Evolutionary conservation across 768 basidiomycete species (phyloP).

Genomic region (Collybiopsis confluens): DNA sequence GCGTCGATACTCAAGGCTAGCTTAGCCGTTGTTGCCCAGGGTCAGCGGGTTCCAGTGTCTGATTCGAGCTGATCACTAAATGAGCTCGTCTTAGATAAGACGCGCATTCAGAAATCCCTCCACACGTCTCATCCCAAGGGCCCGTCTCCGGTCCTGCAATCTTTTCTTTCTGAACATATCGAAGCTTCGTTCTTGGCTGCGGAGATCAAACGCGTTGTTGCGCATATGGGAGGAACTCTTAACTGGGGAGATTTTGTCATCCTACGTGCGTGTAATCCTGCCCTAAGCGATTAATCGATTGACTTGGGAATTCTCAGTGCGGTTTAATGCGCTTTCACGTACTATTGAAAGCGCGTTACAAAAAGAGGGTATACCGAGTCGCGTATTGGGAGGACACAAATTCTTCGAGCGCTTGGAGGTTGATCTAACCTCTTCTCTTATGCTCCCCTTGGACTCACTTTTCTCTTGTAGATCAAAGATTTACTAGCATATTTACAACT

Average conservation of each 20-base stretch:
- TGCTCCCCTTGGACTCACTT: not conserved
- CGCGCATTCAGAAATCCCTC: constrained; percentile 70
- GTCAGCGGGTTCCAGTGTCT: constrained; percentile 32
- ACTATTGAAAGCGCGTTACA: constrained; percentile 73
- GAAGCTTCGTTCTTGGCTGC: constrained; percentile 71
- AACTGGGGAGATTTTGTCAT: constrained; percentile 76
- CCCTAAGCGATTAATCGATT: not conserved
- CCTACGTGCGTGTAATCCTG: constrained; percentile 49
- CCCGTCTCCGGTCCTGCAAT: constrained; percentile 51
- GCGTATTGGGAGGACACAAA: constrained; percentile 75
- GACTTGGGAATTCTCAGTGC: constrained; percentile 41
- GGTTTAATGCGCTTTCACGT: constrained; percentile 78
- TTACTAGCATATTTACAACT: constrained; percentile 79
- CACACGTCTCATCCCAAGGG: constrained; percentile 66
- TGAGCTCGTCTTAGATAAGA: constrained; percentile 54
- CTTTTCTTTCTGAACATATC: constrained; percentile 47
- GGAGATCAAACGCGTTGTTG: constrained; percentile 70
- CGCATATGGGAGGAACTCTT: constrained; percentile 67
- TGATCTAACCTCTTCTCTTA: constrained; percentile 9
- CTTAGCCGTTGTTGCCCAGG: constrained; percentile 79
- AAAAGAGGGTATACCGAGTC: constrained; percentile 71
- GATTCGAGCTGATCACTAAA: not conserved
- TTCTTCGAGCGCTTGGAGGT: constrained; percentile 87
- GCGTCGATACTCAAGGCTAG: constrained; percentile 68
- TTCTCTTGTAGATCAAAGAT: constrained; percentile 61